Percentiles rank a stretch among this genome's conserved stretches.
Conservation (phyloP, 164 flowering plant genomes). For the Kalanchoe fedtschenkoi region DNA sequence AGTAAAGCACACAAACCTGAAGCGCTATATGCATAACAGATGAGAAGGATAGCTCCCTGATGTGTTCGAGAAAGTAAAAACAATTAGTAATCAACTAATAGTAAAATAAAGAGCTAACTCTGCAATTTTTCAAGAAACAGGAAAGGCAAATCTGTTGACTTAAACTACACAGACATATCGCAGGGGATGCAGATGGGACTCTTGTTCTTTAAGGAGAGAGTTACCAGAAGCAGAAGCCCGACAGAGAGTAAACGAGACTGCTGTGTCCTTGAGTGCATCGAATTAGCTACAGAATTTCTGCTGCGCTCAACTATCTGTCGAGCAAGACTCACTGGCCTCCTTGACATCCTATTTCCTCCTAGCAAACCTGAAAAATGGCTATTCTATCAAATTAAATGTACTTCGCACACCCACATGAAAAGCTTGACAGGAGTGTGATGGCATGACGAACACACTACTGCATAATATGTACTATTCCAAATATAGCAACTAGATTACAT, state of each 20-base stretch:
- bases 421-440: too few species aligned
- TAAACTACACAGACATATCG: background rate
- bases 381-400: too few species aligned
- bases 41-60: conserved; percentile 40
- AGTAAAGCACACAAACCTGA: conserved; percentile 25
- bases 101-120: background rate
- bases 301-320: conserved; percentile 35
- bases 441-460: too few species aligned
- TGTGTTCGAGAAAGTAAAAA: conserved; percentile 4
- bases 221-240: conserved; percentile 39
- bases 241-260: conserved; percentile 29
- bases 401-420: too few species aligned
- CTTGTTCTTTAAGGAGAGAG: background rate
- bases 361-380: background rate
- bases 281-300: conserved; percentile 23
- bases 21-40: conserved; percentile 27
- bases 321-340: conserved; percentile 36
- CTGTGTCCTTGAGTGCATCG: conserved; percentile 30
- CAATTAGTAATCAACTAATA: background rate
- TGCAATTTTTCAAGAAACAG: background rate
- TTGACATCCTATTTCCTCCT: conserved; percentile 22
- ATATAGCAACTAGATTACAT: too few species aligned
- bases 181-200: background rate
- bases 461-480: too few species aligned
- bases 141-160: background rate